Base-by-base conservation (phyloP, 108 stramenopile genomes). In the Cyclotella sp. region DNA sequence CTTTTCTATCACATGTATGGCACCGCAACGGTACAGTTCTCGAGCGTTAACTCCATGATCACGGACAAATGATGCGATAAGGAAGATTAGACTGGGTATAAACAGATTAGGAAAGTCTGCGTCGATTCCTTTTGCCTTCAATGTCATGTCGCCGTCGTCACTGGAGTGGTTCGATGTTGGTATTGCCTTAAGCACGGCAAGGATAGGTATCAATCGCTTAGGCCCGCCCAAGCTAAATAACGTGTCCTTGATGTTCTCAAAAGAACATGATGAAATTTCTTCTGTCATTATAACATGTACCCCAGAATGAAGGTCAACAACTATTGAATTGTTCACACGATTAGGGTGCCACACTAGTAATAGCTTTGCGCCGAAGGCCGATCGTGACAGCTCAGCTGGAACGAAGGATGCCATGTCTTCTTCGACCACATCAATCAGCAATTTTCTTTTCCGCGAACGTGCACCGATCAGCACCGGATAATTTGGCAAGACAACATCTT, bases 341-440 rank as follows among this genome's bases (percentile, higher is more conserved):
- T 60, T 53, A 22, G 93, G 93, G 77, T 94, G 84, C 93, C 90
- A 94, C 9, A 88, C 86, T 19, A 90, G 18, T 63, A 88, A 88
- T 1, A 94, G 63, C 49, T 90, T 88, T 3, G 89, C 88, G 0
- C 61, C 77, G 47, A 94, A 94, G 13, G 70, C 60, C 49, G 77
- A 19, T 22, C 29, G 77, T 27, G 76, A 73, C 34, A 86, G 43
- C 54, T 78, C 76, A n/a, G 41, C 3, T 30, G 79, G 79, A 21
- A 69, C 75, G 13, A 27, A 55, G 41, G 51, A 41, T 2, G 47
- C 40, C 49, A 79, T 46, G 19, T 84, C 79, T n/a, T 77, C 79
- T 3, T 77, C 70, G 12, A 63, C 40, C 54, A 76, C 60, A 77
- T 84, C 84, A 52, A 84, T 81, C 42, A 70, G 46, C 1, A 41